These are phyloP conservation scores for Eudorina sp. DNA, from an alignment of 139 green algal genomes.

Conservation along the genomic window DNA sequence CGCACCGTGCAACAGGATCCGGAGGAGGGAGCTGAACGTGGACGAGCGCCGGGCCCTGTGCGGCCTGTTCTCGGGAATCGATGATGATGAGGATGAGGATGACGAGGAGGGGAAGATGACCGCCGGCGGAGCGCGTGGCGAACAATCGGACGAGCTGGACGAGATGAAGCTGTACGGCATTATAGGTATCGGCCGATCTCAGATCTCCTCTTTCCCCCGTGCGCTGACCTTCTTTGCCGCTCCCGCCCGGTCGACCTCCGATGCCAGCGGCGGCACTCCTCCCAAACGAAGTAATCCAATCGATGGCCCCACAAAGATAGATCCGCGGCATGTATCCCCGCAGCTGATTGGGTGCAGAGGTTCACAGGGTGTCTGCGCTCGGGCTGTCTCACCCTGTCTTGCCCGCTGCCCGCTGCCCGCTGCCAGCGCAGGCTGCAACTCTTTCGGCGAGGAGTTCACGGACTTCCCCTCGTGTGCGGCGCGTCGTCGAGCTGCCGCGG, in stretches of 20 bases:
- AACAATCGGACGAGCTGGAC: slow-evolving; percentile 9
- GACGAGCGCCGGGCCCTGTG: not conserved
- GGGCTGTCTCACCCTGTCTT: not conserved
- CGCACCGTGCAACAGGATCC: slow-evolving; percentile 1
- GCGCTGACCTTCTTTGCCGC: too few species aligned
- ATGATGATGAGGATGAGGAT: not conserved
- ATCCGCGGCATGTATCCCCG: not conserved
- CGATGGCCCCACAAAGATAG: not conserved
- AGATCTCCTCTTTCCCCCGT: too few species aligned
- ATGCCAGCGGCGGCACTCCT: too few species aligned
- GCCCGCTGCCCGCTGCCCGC: not conserved
- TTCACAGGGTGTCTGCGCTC: too few species aligned
- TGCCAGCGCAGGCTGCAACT: slow-evolving; percentile 26
- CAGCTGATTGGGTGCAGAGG: not conserved
- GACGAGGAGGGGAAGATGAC: not conserved
- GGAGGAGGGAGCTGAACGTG: not conserved
- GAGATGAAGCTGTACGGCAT: not conserved
- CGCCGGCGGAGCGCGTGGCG: too few species aligned
- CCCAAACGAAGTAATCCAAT: not conserved
- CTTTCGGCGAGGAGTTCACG: slow-evolving; percentile 48
- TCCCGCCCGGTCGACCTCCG: too few species aligned
- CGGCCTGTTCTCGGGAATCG: not conserved
- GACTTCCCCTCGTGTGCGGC: slow-evolving; percentile 10
- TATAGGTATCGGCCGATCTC: too few species aligned
- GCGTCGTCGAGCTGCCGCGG: not conserved